phyloP scores from a whole-genome alignment of 352 stramenopile species.

The Phytophthora fragariaefolia region DNA sequence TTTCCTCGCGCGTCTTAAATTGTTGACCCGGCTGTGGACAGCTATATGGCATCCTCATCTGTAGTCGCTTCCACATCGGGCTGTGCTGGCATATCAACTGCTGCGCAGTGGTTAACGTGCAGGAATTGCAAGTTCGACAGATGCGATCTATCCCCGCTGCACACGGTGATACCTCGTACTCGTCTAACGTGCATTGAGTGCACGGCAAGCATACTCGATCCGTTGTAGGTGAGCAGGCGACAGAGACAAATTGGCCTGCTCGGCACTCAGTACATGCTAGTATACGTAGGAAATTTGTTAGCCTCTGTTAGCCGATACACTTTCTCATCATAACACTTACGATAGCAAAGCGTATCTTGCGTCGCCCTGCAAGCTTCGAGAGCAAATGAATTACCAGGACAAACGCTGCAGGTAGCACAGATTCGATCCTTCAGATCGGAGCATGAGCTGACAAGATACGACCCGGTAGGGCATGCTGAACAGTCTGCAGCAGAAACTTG shows the following conservation, averaged over 20 bases:
- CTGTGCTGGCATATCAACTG: slow-evolving; percentile 58
- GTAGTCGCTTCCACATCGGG: slow-evolving; percentile 63
- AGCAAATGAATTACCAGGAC: slow-evolving; percentile 63
- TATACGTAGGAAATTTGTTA: slow-evolving; percentile 2
- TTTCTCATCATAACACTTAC: slow-evolving; percentile 41
- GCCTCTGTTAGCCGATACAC: neutral
- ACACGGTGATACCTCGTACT: slow-evolving; percentile 73
- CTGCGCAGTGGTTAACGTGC: slow-evolving; percentile 64
- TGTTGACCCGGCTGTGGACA: slow-evolving; percentile 57
- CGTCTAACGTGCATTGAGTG: slow-evolving; percentile 71
- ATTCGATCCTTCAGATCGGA: slow-evolving; percentile 66
- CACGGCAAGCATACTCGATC: slow-evolving; percentile 68
- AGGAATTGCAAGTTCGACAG: slow-evolving; percentile 82
- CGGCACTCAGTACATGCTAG: slow-evolving; percentile 78
- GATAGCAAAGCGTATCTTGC: slow-evolving; percentile 72
- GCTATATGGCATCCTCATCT: slow-evolving; percentile 75
- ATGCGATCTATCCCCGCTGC: slow-evolving; percentile 59
- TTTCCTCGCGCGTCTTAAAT: slow-evolving; percentile 68
- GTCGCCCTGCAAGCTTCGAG: slow-evolving; percentile 51
- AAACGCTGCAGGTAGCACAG: slow-evolving; percentile 63
- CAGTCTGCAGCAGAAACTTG: slow-evolving; percentile 58
- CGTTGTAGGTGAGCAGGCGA: slow-evolving; percentile 55
- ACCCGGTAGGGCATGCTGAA: slow-evolving; percentile 46
- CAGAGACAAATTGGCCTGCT: slow-evolving; percentile 48
- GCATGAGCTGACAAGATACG: slow-evolving; percentile 62